phyloP scores from a whole-genome alignment of 78 protist species.

The Polysphondylium violaceum region DNA sequence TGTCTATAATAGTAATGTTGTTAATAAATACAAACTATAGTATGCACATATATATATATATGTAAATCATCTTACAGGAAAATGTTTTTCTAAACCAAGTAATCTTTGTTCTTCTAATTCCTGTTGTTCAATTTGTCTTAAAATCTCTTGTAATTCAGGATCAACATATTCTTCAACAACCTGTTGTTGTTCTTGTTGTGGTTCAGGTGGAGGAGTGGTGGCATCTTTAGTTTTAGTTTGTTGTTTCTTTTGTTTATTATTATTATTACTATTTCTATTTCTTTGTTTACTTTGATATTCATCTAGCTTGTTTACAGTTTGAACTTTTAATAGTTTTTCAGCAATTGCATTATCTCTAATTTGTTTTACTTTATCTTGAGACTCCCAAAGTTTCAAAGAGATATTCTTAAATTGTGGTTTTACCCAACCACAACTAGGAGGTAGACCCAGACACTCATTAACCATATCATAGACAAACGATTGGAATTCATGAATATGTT shows the following conservation, averaged over 20 bases:
- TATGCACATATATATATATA: no score
- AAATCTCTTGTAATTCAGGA: constrained; percentile 32
- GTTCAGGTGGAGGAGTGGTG: not conserved
- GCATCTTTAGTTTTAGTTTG: not conserved
- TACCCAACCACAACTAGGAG: not conserved
- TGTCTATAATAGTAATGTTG: no score
- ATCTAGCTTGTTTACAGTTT: constrained; percentile 22
- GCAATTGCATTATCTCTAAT: constrained; percentile 3
- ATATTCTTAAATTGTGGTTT: not conserved
- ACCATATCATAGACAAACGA: constrained; percentile 32
- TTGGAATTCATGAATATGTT: not conserved
- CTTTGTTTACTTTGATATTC: constrained; percentile 8
- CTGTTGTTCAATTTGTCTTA: constrained; percentile 59
- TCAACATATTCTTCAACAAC: constrained; percentile 27
- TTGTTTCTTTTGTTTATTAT: not conserved
- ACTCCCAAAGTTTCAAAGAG: constrained; percentile 21
- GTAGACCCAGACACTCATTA: not conserved
- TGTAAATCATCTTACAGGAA: constrained; percentile 73
- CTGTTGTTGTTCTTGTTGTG: not conserved
- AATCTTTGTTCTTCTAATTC: constrained; percentile 73
- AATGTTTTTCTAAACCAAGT: constrained; percentile 57
- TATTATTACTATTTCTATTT: not conserved
- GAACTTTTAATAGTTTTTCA: constrained; percentile 1
- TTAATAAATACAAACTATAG: no score
- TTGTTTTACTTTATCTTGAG: constrained; percentile 10